Conservation (phyloP, 1,284 basidiomycete genomes). For the Golubevia pallescens region DNA sequence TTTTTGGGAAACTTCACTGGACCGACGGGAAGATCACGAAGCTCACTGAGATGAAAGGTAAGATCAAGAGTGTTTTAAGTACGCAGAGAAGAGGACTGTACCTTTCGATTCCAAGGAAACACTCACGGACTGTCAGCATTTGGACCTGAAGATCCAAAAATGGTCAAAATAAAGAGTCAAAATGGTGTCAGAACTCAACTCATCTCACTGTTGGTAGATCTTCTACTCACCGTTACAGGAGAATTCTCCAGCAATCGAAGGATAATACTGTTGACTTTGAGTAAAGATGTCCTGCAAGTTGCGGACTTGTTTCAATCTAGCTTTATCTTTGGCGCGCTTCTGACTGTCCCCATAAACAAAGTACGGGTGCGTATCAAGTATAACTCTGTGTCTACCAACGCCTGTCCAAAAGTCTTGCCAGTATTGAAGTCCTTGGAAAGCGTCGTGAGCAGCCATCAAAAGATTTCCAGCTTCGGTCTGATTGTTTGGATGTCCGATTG, state of each 20-base stretch:
- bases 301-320: slow-evolving; percentile 34
- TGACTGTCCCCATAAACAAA: slow-evolving; percentile 42
- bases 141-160: slow-evolving; percentile 11
- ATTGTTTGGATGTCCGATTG: too few relatives aligned
- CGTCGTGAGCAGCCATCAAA: slow-evolving; percentile 17
- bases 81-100: too few relatives aligned
- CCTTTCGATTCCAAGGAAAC: too few relatives aligned
- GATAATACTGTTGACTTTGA: slow-evolving; percentile 32
- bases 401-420: slow-evolving; percentile 32
- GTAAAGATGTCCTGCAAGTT: slow-evolving; percentile 16
- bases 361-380: slow-evolving; percentile 48
- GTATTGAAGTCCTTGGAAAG: slow-evolving; percentile 10
- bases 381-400: slow-evolving; percentile 31
- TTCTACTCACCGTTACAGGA: too few relatives aligned
- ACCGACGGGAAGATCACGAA: slow-evolving; percentile 32
- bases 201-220: too few relatives aligned
- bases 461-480: too few relatives aligned
- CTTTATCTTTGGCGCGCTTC: slow-evolving; percentile 24
- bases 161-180: too few relatives aligned
- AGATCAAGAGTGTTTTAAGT: too few relatives aligned
- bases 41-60: slow-evolving; percentile 7
- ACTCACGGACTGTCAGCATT: slow-evolving; percentile 24
- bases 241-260: slow-evolving; percentile 41
- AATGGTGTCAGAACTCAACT: too few relatives aligned
- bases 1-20: slow-evolving; percentile 36